Base-by-base conservation (phyloP, 495 filamentous ascomycete genomes). In the Hypomontagnella monticulosa region DNA sequence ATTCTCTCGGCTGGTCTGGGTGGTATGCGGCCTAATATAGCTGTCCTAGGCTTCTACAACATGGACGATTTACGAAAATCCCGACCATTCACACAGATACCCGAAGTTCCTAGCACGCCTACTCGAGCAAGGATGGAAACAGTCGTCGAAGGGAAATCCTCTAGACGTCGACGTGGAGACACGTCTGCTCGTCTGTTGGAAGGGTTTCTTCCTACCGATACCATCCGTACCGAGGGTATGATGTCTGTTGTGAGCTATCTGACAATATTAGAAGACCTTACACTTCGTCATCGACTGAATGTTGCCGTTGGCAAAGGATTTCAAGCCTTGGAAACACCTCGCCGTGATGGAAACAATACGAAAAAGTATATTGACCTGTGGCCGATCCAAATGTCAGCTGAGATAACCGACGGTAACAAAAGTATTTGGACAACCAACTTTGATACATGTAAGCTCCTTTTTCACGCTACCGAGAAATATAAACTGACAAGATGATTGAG, bases 21-120 rank as follows among this genome's bases (percentile, higher is more conserved):
- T n/a, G 92, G 92, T 7, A 96, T 96, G 92, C 75, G 92, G 47
- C 92, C 92, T 1, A 96, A 96, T 67, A 95, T 96, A 58, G 91
- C 90, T 10, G 83, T 96, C 20, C 70, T 91, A 48, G 88, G 88
- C 9, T 88, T 89, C 70, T 90, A 87, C 71, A 90, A 91, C 68
- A 80, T 96, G 53, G 88, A 91, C 42, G 91, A 94, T 44, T 83
- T 89, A 46, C 83, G 89, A 42, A 69, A 79, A 40, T 82, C 82
- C 6, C 20, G 71, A 74, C 78, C 76, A 4, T 23, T 69, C 1
- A 61, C 76, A 34, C 66, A 75, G 8, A 69, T 79, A 9, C 76
- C 73, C 0, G 71, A 77, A 37, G 53, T 73, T 3, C 73, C 77
- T 5, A 62, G 57, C 20, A 54, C 61, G 5, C 66, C 63, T 33